Evolutionary conservation across 169 alveolate genomes (phyloP), one percentile per base, ranked within the genome.

Genomic region (Plasmodium yoelii): DNA sequence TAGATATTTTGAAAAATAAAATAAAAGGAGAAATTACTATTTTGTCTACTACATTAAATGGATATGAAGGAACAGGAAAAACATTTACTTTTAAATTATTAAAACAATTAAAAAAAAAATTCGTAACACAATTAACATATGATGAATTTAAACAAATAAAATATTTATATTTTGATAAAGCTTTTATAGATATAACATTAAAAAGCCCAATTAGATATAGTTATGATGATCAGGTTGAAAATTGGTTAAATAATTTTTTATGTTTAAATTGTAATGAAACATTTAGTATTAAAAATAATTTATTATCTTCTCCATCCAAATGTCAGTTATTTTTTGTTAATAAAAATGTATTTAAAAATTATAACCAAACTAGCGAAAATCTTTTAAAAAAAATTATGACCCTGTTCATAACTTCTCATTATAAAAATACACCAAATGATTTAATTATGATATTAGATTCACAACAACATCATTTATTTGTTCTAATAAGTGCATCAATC

Each of bases 1-100:
- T 98, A 19, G 99, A 99, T 49, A 89, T 97, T n/a, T 99, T 99
- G 15, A 98, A 97, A 92, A 73, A 95, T 65, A 97, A 97, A 72
- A 87, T 96, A 55, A 98, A 99, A 22, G 98, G 97, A 56, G 98
- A 98, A 88, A 89, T 98, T 64, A 97, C 98, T 18, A 96, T 99
- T 56, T 89, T 99, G 86, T 98, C 99, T 1, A 97, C 99, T 46
- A 99, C 99, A 0, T 96, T 98, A 19, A 98, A 99, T 80, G 99
- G 99, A 18, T 98, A 99, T 95, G 99, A 98, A 95, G 99, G 97
- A 0, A 99, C 99, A 5, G 99, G 99, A 24, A 95, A 99, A 53
- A 97, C 99, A 2, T 91, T 99, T 65, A 97, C 99, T 13, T 93
- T 98, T 67, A 98, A 98, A 95, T 97, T 99, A 57, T 93, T 99